A percentile compares a stretch with the other conserved stretches of the same genome.
Conservation (phyloP, 306 rosid species). For the Lathyrus aphaca region DNA sequence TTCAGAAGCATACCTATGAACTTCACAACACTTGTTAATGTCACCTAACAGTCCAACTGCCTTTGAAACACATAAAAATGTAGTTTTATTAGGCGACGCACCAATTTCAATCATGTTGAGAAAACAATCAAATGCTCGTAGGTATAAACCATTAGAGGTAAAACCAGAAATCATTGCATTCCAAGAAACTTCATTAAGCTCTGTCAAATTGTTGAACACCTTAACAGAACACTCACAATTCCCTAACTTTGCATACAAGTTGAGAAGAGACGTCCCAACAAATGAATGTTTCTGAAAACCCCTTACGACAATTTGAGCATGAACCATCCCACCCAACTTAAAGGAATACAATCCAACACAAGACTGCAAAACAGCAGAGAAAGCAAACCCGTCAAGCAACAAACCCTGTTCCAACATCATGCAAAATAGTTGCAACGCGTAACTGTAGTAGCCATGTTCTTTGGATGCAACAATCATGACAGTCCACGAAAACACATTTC, state of each 20-base stretch:
- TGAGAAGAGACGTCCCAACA: conserved; percentile 73
- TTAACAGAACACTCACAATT: conserved; percentile 52
- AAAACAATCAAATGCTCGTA: conserved; percentile 61
- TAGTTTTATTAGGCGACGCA: conserved; percentile 48
- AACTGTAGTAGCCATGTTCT: conserved; percentile 49
- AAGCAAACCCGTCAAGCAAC: conserved; percentile 63
- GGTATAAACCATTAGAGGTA: conserved; percentile 50
- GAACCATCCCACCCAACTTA: conserved; percentile 62
- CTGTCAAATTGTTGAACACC: conserved; percentile 61
- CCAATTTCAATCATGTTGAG: conserved; percentile 55
- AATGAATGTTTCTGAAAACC: conserved; percentile 60
- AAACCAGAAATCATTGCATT: conserved; percentile 80
- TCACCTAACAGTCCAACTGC: conserved; percentile 61
- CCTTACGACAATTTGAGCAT: conserved; percentile 62
- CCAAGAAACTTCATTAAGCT: conserved; percentile 63
- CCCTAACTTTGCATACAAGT: conserved; percentile 73
- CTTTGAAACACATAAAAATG: conserved; percentile 65
- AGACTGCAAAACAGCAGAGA: conserved; percentile 63
- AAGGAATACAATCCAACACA: conserved; percentile 59
- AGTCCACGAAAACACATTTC: conserved; percentile 73
- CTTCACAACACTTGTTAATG: conserved; percentile 52
- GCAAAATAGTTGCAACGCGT: conserved; percentile 57
- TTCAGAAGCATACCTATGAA: conserved; percentile 55
- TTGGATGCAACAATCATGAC: conserved; percentile 66
- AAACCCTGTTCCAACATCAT: conserved; percentile 60